Evolutionary conservation across 495 filamentous ascomycete genomes (phyloP).

Genomic region (Penicillium cosmopolitanum): DNA sequence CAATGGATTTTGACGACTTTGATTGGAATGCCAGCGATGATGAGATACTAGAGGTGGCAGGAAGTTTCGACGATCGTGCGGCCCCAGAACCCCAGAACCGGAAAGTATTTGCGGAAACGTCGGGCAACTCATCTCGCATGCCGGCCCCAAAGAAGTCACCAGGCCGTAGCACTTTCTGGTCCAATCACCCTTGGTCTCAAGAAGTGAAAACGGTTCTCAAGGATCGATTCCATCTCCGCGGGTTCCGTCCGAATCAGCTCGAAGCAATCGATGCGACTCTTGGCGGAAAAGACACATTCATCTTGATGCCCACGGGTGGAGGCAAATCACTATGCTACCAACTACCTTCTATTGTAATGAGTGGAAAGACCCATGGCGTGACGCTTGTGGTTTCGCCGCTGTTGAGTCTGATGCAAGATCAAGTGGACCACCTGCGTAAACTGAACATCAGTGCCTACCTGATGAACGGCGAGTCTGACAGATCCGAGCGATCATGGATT

Average conservation of each 20-base stretch:
- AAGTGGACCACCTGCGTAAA: constrained; percentile 77
- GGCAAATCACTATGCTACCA: constrained; percentile 98
- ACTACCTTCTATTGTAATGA: constrained; percentile 81
- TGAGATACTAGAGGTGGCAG: constrained; percentile 66
- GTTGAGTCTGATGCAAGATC: constrained; percentile 94
- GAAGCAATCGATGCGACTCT: constrained; percentile 95
- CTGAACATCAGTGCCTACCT: constrained; percentile 76
- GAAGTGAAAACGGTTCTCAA: constrained; percentile 80
- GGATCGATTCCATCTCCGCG: constrained; percentile 78
- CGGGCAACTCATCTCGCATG: constrained; percentile 49
- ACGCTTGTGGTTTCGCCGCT: constrained; percentile 95
- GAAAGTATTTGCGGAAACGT: constrained; percentile 58
- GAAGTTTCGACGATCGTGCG: constrained; percentile 51
- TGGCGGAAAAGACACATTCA: constrained; percentile 83
- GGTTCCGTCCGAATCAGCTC: constrained; percentile 89
- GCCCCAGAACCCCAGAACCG: constrained; percentile 34
- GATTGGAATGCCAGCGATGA: constrained; percentile 70
- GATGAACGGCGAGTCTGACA: constrained; percentile 73
- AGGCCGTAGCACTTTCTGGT: constrained; percentile 42
- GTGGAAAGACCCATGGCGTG: constrained; percentile 79
- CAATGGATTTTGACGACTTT: constrained; percentile 58
- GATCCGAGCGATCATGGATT: constrained; percentile 60
- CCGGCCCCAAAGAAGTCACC: constrained; percentile 39
- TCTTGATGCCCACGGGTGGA: constrained; percentile 96
- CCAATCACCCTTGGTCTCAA: constrained; percentile 72